Evolutionary conservation across 805 yeast species (phyloP), one percentile per base, ranked within the genome.

Genomic region (Kazachstania viticola): DNA sequence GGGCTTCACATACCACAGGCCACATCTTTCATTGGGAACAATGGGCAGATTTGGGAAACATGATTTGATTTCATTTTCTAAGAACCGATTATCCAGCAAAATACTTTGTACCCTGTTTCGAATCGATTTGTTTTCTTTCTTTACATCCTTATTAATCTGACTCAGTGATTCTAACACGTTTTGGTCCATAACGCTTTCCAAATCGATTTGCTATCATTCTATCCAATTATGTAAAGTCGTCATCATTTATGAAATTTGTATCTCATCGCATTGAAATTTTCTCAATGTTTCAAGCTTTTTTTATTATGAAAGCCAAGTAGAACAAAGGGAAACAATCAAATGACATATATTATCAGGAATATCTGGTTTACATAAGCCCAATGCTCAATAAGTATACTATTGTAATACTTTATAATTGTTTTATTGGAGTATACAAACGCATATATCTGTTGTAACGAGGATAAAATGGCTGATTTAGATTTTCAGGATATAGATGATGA

Each of bases 1-100:
- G 0, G 79, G 74, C 0, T 69, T 61, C 3, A 77, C 71, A 44
- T 85, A 85, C 95, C 95, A 85, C 11, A 71, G 48, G 0, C 95
- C 95, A 54, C 95, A 84, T 31, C 95, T 58, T 50, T 80, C 88
- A 51, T 85, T 85, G 4, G 94, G 79, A 2, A 75, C 51, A 7
- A 72, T 29, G 5, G 79, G 78, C 39, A 55, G 66, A 0, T 61
- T 42, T 0, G 54, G 45, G 1, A 73, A 71, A 4, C 37, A 32
- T 4, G 56, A 40, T 8, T 40, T 16, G 1, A 56, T 51, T 22
- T 35, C 27, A 2, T 53, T 46, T 6, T 44, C 38, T 1, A 80
- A 65, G 51, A 71, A 80, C 12, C 49, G 30, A 5, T 73, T 54
- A 46, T 85, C 95, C 25, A 66, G 61, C 1, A 71, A 39, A 12